Evolutionary conservation across 179 eudicot genomes (phyloP).

Genomic region (Silene vulgaris): DNA sequence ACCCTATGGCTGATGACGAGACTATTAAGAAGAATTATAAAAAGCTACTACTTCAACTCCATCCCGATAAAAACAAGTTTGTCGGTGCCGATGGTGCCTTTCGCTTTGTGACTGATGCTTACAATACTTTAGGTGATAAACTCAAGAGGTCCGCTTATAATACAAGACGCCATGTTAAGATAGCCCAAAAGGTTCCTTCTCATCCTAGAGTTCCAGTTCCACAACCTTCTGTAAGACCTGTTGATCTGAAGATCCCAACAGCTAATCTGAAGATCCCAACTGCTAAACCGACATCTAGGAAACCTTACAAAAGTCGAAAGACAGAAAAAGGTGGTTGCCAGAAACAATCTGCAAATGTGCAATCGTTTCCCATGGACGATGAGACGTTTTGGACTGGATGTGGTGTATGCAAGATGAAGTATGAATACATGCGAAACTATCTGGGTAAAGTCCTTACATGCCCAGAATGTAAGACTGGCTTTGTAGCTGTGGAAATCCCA

Average conservation of each 20-base stretch:
- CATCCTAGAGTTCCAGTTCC: conserved; percentile 20
- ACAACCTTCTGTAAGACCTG: conserved; percentile 12
- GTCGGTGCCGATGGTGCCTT: conserved; percentile 43
- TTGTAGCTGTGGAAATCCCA: conserved; percentile 28
- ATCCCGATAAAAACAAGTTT: conserved; percentile 40
- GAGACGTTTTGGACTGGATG: conserved; percentile 41
- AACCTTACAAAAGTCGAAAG: not conserved
- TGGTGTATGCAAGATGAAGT: conserved; percentile 34
- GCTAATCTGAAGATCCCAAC: conserved; percentile 22
- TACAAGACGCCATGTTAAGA: conserved; percentile 23
- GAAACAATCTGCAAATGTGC: conserved; percentile 19
- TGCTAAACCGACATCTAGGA: not conserved
- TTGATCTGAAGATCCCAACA: conserved; percentile 23
- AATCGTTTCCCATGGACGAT: conserved; percentile 1
- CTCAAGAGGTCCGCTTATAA: conserved; percentile 31
- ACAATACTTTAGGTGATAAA: conserved; percentile 29
- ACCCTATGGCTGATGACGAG: conserved; percentile 29
- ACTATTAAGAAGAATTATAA: conserved; percentile 28
- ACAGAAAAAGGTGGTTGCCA: conserved; percentile 15
- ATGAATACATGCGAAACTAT: conserved; percentile 32
- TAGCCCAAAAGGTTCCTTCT: conserved; percentile 23
- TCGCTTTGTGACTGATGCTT: conserved; percentile 36
- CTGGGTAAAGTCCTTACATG: conserved; percentile 29
- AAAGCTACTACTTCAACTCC: conserved; percentile 32
- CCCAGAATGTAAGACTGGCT: conserved; percentile 30